Evolutionary conservation across 495 filamentous ascomycete genomes (phyloP), one percentile per base, ranked within the genome.

Genomic region (Penicillium subrubescens): DNA sequence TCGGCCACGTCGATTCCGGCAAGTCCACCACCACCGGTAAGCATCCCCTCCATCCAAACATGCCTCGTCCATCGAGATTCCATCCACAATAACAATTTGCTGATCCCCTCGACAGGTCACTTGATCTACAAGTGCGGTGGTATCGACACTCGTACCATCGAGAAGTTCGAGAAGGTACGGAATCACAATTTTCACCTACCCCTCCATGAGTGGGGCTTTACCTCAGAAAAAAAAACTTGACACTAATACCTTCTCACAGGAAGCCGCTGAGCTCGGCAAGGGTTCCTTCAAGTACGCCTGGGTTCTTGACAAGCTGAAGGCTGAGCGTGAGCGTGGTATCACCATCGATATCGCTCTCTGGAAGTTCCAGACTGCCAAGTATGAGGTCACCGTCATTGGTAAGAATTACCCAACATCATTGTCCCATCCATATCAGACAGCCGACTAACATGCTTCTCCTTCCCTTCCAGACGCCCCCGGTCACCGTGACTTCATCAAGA

Each of bases 401-500:
- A 89, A 73, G 85, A 81, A 35, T 23, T 15, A 34, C 12, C 53
- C 2, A 23, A 0, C 2, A 14, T 52, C 0, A 25, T 19, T 35
- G 21, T 34, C 17, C 29, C 5, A 11, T 19, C 14, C 1, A n/a
- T 14, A 27, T 11, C 2, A 0, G 7, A 17, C 27, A 31, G 4
- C 10, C n/a, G 44, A 64, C 50, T 67, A 75, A 58, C 31, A 33
- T 33, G 31, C 7, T 7, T 33, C 31, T 31, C 29, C 21, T 65
- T 41, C 67, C 39, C 17, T n/a, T 39, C 0, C 53, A 93, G 93
- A 99, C 81, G 95, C 95, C 84, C 95, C 95, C 75, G 95, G 95
- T 84, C 95, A 99, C 85, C 95, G 95, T 92, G 95, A 99, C 80
- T 99, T 99, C 87, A 99, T 99, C 92, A 99, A 99, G 95, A 97